These are phyloP conservation scores for Cercospora brassicicola DNA, from an alignment of 2,329 filamentous ascomycete genomes.

Conservation along the genomic window DNA sequence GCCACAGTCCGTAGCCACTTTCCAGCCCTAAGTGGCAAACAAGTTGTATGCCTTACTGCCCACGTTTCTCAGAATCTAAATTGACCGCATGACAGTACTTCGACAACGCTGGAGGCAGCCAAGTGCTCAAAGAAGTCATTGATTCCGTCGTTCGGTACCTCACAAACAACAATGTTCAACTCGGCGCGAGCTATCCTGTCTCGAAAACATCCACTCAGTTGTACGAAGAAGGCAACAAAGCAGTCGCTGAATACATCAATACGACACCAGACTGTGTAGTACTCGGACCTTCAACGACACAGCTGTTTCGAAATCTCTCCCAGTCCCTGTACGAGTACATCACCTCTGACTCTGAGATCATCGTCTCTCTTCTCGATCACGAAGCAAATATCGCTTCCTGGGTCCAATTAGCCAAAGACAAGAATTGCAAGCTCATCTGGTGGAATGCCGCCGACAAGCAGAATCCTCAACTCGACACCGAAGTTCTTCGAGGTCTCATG, in stretches of 20 bases:
- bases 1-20: conserved; percentile 60
- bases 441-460: conserved; percentile 53
- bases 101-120: conserved; percentile 72
- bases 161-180: conserved; percentile 68
- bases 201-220: conserved; percentile 60
- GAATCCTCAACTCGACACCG: conserved; percentile 61
- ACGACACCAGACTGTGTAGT: conserved; percentile 67
- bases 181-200: conserved; percentile 68
- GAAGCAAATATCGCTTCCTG: conserved; percentile 76
- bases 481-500: conserved; percentile 60
- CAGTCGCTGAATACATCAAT: conserved; percentile 71
- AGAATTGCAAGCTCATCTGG: conserved; percentile 66
- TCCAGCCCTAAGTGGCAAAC: conserved; percentile 65
- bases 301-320: conserved; percentile 70
- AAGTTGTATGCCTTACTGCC: conserved; percentile 47
- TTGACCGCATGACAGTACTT: conserved; percentile 51
- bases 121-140: conserved; percentile 66
- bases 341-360: conserved; percentile 56
- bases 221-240: conserved; percentile 61
- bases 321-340: conserved; percentile 59
- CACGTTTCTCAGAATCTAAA: background rate
- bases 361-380: conserved; percentile 72
- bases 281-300: conserved; percentile 72
- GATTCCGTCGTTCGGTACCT: conserved; percentile 69
- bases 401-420: conserved; percentile 65